These are phyloP conservation scores for Chimonanthus salicifolius DNA, from an alignment of 164 flowering plant genomes.

Conservation along the genomic window DNA sequence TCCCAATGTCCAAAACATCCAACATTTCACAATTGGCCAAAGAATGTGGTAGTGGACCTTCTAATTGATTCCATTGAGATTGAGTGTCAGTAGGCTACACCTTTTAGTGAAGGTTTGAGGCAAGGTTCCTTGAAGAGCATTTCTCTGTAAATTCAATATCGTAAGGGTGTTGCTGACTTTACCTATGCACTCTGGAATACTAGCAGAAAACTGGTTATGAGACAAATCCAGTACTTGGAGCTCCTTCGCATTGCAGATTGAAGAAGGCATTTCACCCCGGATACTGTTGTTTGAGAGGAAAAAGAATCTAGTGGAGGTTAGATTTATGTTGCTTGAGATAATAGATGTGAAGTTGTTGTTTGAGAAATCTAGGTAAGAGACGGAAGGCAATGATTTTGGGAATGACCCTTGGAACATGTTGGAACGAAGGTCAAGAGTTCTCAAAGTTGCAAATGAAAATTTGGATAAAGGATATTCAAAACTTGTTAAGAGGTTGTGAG, in stretches of 20 bases:
- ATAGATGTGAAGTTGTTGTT: slow-evolving; percentile 27
- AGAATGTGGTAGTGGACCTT: slow-evolving; percentile 44
- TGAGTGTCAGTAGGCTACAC: slow-evolving; percentile 34
- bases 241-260: not conserved
- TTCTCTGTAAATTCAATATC: too few relatives aligned
- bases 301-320: not conserved
- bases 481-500: not conserved
- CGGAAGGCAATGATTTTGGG: slow-evolving; percentile 18
- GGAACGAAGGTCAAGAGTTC: slow-evolving; percentile 9
- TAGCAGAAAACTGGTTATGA: too few relatives aligned
- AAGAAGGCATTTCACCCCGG: not conserved
- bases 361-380: slow-evolving; percentile 34
- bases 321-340: slow-evolving; percentile 18
- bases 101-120: slow-evolving; percentile 19
- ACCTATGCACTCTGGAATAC: too few relatives aligned
- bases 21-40: slow-evolving; percentile 39
- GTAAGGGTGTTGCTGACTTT: too few relatives aligned
- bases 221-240: not conserved
- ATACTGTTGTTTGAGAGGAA: not conserved
- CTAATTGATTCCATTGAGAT: slow-evolving; percentile 35
- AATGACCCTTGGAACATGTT: slow-evolving; percentile 33
- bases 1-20: slow-evolving; percentile 54
- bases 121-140: slow-evolving; percentile 36
- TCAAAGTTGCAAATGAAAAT: not conserved
- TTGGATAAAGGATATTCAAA: not conserved